phyloP scores from a whole-genome alignment of 2,329 filamentous ascomycete genomes.

The Fusarium anguioides region DNA sequence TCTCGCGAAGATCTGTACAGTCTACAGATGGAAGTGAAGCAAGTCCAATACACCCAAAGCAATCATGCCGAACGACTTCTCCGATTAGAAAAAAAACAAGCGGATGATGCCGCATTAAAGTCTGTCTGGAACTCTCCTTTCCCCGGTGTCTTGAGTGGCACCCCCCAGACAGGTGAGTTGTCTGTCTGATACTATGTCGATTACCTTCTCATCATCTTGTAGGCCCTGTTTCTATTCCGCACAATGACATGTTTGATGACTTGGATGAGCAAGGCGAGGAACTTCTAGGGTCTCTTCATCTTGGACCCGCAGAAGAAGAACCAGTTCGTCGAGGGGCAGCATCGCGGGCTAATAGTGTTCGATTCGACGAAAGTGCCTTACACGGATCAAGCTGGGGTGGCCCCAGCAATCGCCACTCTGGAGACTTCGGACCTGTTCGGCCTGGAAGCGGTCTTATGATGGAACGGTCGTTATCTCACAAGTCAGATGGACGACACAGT shows the following conservation, averaged over 20 bases:
- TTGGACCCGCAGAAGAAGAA: constrained; percentile 85
- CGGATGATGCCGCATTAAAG: constrained; percentile 76
- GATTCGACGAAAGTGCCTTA: constrained; percentile 95
- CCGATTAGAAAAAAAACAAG: constrained; percentile 73
- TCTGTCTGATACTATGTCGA: background rate
- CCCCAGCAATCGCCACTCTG: constrained; percentile 82
- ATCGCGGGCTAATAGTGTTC: constrained; percentile 94
- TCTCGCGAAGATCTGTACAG: constrained; percentile 73
- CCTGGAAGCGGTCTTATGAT: constrained; percentile 88
- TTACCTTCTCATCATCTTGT: constrained; percentile 34
- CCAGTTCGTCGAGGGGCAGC: constrained; percentile 85
- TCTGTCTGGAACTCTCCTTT: constrained; percentile 96
- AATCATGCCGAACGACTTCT: constrained; percentile 71
- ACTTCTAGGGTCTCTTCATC: constrained; percentile 81
- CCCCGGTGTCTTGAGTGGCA: constrained; percentile 83
- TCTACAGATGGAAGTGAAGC: constrained; percentile 77
- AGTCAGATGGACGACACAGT: constrained; percentile 94
- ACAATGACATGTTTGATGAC: constrained; percentile 87
- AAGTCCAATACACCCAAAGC: constrained; percentile 71
- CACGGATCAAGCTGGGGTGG: constrained; percentile 84
- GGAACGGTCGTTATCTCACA: constrained; percentile 92
- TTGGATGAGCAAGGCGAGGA: constrained; percentile 89
- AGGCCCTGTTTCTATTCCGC: constrained; percentile 84
- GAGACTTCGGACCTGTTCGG: constrained; percentile 81
- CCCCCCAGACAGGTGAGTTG: constrained; percentile 83